Conservation (phyloP, 208 protist genomes). For the Leishmania mexicana region DNA sequence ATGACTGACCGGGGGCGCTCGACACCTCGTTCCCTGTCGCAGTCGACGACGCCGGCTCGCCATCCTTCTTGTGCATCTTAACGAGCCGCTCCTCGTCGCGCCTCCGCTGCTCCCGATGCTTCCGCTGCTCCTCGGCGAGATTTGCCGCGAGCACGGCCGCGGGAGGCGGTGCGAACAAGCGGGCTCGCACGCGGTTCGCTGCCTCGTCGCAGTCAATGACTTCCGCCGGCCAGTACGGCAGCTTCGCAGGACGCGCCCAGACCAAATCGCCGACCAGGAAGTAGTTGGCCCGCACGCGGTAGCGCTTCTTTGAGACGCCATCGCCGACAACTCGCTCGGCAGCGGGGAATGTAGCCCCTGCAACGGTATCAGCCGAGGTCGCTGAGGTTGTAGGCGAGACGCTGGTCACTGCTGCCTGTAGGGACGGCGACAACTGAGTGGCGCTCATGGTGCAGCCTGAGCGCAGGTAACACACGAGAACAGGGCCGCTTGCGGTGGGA, state of each 20-base stretch:
- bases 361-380: not conserved
- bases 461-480: not conserved
- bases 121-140: slow-evolving; percentile 38
- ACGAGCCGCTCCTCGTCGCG: slow-evolving; percentile 20
- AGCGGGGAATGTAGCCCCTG: not conserved
- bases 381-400: not conserved
- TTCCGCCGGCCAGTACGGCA: slow-evolving; percentile 90
- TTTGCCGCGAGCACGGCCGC: slow-evolving; percentile 45
- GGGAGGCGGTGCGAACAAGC: slow-evolving; percentile 58
- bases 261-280: slow-evolving; percentile 83
- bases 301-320: slow-evolving; percentile 27
- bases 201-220: slow-evolving; percentile 59
- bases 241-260: slow-evolving; percentile 70
- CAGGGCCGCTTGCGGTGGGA: not conserved
- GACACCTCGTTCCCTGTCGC: not conserved
- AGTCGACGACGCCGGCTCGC: not conserved
- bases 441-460: not conserved
- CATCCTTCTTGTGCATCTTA: slow-evolving; percentile 32
- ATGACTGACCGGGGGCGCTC: not conserved
- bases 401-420: not conserved
- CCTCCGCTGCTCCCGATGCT: slow-evolving; percentile 17
- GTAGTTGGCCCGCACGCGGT: slow-evolving; percentile 72
- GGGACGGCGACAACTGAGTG: not conserved
- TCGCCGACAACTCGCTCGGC: not conserved
- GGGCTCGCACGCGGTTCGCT: slow-evolving; percentile 60